These are phyloP conservation scores for Sisymbrium altissimum DNA, from an alignment of 345 rosid species.

Conservation along the genomic window DNA sequence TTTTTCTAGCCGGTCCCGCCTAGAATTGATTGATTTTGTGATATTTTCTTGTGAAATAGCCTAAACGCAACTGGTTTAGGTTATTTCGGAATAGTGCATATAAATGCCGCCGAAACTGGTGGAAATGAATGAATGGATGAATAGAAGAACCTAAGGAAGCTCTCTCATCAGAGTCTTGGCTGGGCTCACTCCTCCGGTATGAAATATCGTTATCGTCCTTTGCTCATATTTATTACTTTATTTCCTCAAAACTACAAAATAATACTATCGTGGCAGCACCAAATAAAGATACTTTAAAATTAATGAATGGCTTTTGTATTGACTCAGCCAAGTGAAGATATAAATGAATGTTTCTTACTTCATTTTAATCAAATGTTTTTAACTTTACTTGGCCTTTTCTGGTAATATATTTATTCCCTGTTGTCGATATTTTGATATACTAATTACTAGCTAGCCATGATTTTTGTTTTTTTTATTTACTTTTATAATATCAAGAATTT, in stretches of 20 bases:
- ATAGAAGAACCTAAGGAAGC: conserved; percentile 8
- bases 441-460: not conserved
- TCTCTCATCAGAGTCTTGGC: not conserved
- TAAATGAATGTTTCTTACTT: conserved; percentile 24
- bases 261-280: conserved; percentile 33
- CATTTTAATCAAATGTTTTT: conserved; percentile 18
- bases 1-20: not conserved
- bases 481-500: not conserved
- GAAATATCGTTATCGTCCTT: conserved; percentile 33
- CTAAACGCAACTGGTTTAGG: not conserved
- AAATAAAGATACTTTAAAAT: conserved; percentile 30
- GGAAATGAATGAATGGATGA: conserved; percentile 12
- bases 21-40: not conserved
- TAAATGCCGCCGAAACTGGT: conserved; percentile 32
- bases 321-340: conserved; percentile 16
- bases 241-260: conserved; percentile 30
- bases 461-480: not conserved
- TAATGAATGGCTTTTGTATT: conserved; percentile 23
- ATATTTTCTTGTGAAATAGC: not conserved
- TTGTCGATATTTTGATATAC: not conserved
- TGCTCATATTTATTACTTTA: conserved; percentile 23
- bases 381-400: conserved; percentile 21
- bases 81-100: not conserved
- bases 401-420: not conserved
- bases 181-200: conserved; percentile 25